phyloP scores from a whole-genome alignment of 148 eudicot species.

The Camellia granthamiana region DNA sequence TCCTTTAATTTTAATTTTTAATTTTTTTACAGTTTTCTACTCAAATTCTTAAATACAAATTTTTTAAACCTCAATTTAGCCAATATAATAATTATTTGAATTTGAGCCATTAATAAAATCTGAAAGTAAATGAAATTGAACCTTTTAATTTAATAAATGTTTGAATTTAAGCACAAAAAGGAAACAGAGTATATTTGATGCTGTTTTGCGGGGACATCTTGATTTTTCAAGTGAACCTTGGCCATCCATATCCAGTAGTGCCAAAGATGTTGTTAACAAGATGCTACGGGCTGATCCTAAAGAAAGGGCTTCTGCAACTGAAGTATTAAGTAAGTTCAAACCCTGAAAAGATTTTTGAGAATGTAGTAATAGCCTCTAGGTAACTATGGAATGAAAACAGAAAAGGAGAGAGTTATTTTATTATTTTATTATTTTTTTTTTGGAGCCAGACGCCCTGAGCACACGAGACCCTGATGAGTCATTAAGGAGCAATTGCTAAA shows the following conservation, averaged over 20 bases:
- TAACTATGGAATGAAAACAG: background rate
- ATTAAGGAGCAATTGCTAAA: background rate
- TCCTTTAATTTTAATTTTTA: too few relatives aligned
- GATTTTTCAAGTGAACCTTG: conserved; percentile 91
- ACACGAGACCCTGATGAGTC: background rate
- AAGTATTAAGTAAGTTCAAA: conserved; percentile 69
- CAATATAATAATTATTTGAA: too few relatives aligned
- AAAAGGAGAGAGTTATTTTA: background rate
- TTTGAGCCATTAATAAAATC: too few relatives aligned
- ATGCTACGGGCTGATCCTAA: conserved; percentile 81
- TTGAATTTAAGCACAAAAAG: conserved; percentile 40
- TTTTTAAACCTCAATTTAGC: too few relatives aligned
- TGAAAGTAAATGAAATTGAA: too few relatives aligned
- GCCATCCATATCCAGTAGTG: conserved; percentile 92
- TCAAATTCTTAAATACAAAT: too few relatives aligned
- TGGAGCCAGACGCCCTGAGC: background rate
- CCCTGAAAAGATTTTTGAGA: background rate
- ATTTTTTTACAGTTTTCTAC: too few relatives aligned
- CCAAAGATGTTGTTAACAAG: conserved; percentile 91
- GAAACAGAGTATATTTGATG: conserved; percentile 88
- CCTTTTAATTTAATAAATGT: too few relatives aligned
- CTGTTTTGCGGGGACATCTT: conserved; percentile 72
- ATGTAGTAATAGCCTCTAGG: background rate
- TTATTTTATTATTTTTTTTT: background rate
- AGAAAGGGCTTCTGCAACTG: conserved; percentile 79